Evolutionary conservation across 371 early-diverging fungal genomes (phyloP).

Genomic region (Funneliformis caledonium): DNA sequence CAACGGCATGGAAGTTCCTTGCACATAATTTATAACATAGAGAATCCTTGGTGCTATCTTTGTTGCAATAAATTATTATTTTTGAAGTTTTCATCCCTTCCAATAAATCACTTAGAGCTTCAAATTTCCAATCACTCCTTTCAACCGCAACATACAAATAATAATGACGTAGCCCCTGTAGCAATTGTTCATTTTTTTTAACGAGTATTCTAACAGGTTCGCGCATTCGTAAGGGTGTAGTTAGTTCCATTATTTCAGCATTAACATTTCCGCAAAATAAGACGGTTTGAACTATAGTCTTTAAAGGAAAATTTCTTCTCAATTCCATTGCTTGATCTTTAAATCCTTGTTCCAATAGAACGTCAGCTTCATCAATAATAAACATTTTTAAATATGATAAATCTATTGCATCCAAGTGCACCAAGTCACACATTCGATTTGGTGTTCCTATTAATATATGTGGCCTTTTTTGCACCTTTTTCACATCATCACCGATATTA

Average conservation of each 20-base stretch:
- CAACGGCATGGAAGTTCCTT: background rate
- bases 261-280: background rate
- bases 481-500: slow-evolving; percentile 16
- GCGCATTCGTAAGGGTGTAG: background rate
- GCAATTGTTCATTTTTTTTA: background rate
- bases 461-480: slow-evolving; percentile 1
- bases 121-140: slow-evolving; percentile 15
- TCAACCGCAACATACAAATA: slow-evolving; percentile 6
- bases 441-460: slow-evolving; percentile 22
- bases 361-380: background rate
- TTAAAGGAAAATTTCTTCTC: background rate
- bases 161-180: background rate
- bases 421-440: background rate
- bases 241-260: background rate
- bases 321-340: slow-evolving; percentile 5
- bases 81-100: background rate
- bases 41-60: background rate
- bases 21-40: slow-evolving; percentile 3
- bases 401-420: background rate
- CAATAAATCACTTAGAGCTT: background rate
- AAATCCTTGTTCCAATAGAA: background rate
- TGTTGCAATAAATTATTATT: slow-evolving; percentile 10
- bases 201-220: slow-evolving; percentile 18
- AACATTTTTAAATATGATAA: slow-evolving; percentile 11
- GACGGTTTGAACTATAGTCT: background rate